Percentiles rank a stretch among this genome's conserved stretches.
Evolutionary conservation across 805 yeast species (phyloP).

Genomic region (Starmerella cellae): DNA sequence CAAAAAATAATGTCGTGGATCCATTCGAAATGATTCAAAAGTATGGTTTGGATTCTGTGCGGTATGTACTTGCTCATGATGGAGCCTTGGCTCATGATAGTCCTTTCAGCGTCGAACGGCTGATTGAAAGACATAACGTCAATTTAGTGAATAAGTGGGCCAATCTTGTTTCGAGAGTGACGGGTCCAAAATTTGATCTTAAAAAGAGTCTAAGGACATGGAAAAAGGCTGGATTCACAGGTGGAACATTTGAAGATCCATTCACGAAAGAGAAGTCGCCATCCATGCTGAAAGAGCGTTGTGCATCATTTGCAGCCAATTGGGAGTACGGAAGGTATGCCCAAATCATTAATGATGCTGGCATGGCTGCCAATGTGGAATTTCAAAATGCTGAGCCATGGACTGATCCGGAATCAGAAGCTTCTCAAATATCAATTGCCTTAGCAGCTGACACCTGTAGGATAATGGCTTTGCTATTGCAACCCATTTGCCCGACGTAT

Average conservation of each 20-base stretch:
- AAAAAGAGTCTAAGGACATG: conserved; percentile 3
- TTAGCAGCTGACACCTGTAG: conserved; percentile 60
- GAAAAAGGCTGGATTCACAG: not conserved
- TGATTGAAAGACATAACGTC: conserved; percentile 29
- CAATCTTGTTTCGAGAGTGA: conserved; percentile 59
- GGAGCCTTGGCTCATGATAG: conserved; percentile 67
- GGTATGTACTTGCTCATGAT: conserved; percentile 65
- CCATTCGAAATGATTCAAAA: conserved; percentile 51
- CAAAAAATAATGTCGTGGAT: conserved; percentile 86
- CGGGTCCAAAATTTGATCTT: conserved; percentile 56
- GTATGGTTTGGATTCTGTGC: conserved; percentile 48
- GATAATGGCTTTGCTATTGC: conserved; percentile 49
- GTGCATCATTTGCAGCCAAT: conserved; percentile 40
- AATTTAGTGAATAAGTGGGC: conserved; percentile 71
- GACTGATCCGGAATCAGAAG: conserved; percentile 31
- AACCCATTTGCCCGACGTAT: conserved; percentile 61
- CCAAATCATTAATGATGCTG: conserved; percentile 16
- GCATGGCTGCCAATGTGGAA: conserved; percentile 42
- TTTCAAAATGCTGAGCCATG: conserved; percentile 69
- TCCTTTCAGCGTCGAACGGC: conserved; percentile 59
- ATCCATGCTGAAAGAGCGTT: conserved; percentile 35
- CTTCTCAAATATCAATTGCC: conserved; percentile 34
- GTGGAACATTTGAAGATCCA: conserved; percentile 7
- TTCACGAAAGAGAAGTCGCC: not conserved
- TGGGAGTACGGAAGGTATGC: conserved; percentile 46